Evolutionary conservation across 1,284 basidiomycete species (phyloP), one percentile per base, ranked within the genome.

Genomic region (Pseudozyma thailandica): DNA sequence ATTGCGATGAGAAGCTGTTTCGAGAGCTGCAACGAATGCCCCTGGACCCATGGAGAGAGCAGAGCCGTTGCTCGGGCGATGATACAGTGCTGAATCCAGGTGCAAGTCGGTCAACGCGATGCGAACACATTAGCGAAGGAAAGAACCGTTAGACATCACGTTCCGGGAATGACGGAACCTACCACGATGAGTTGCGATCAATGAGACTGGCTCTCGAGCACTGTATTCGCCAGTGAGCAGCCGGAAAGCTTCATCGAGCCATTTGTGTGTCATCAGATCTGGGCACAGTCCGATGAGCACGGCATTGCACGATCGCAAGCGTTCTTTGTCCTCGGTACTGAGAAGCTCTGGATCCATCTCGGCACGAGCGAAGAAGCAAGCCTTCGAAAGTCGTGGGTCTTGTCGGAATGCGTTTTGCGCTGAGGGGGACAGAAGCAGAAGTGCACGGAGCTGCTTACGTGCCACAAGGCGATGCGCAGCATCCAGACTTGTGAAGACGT

Each of bases 181-280:
- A 72, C 69, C 63, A 8, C 69, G 52, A 55, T 66, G 69, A 16
- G 69, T 72, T 27, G 69, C 63, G 12, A 72, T 62, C 46, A 72
- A 51, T 6, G 27, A 42, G 4, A 59, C 69, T 20, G 37, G 51
- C 23, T 52, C 31, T 1, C 37, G 21, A 12, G 27, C 43, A 23
- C 37, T 49, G 31, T 72, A 62, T 23, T 72, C 69, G 35, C 64
- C 59, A 2, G 55, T 48, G 10, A 68, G 49, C 31, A 72, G 39
- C 3, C 63, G 46, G 20, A 68, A 66, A 1, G 63, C 57, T 27
- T 72, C 69, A 21, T 72, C 53, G 5, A 72, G 53, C 69, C 69
- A 72, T 25, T 41, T 50, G 18, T 66, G 51, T 12, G 62, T 68
- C 69, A 72, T 72, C 25, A 72, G 53, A 26, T 68, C 55, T 6